Conservation (phyloP, 2,329 filamentous ascomycete genomes). For the Calonectria pseudoreteaudii region DNA sequence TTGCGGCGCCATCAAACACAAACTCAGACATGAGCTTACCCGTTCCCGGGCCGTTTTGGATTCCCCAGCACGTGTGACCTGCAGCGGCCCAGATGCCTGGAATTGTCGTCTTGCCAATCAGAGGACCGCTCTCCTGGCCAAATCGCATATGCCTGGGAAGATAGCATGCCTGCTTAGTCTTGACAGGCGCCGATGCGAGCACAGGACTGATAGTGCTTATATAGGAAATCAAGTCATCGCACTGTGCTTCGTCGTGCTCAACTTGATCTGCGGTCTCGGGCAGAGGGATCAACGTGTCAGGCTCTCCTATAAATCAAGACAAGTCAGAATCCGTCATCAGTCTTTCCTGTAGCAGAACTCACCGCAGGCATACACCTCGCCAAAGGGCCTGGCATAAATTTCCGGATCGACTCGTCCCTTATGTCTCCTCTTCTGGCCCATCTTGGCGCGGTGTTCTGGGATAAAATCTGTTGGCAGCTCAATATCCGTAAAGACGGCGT, state of each 20-base stretch:
- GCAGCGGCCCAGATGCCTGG: constrained; percentile 84
- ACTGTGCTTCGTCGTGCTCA: constrained; percentile 78
- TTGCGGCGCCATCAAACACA: constrained; percentile 78
- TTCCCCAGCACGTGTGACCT: constrained; percentile 98
- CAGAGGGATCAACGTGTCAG: constrained; percentile 79
- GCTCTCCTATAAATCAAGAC: constrained; percentile 67
- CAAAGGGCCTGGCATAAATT: constrained; percentile 90
- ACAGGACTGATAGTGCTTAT: constrained; percentile 74
- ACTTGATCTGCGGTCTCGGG: constrained; percentile 83
- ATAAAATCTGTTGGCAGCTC: constrained; percentile 75
- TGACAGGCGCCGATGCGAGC: constrained; percentile 76
- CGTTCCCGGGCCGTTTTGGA: constrained; percentile 93
- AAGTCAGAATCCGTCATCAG: constrained; percentile 3
- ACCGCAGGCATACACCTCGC: constrained; percentile 94
- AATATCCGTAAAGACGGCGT: constrained; percentile 90
- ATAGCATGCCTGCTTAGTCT: constrained; percentile 90
- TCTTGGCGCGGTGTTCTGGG: constrained; percentile 59
- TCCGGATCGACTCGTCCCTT: constrained; percentile 82
- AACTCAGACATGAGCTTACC: constrained; percentile 85
- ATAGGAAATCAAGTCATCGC: constrained; percentile 88
- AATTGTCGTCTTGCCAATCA: constrained; percentile 81
- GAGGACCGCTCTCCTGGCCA: constrained; percentile 73
- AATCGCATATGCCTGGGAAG: constrained; percentile 79
- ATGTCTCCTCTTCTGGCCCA: constrained; percentile 65
- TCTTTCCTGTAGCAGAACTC: constrained; percentile 31